A percentile compares a stretch with the other conserved stretches of the same genome.
phyloP scores from a whole-genome alignment of 192 early-diverging fungal genomes.

The Rhizoclosmatium sp. region DNA sequence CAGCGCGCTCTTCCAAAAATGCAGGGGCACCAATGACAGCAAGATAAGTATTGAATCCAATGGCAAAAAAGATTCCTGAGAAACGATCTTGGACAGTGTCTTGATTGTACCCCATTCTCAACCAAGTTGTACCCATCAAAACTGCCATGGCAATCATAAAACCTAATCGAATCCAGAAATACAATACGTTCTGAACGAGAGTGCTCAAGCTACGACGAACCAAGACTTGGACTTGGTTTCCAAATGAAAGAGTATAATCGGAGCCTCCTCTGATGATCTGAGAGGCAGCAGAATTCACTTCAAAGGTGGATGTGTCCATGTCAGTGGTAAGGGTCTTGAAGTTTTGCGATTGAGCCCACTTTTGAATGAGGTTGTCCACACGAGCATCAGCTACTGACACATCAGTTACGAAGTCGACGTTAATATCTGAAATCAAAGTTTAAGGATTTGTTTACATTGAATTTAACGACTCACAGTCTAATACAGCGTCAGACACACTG shows the following conservation, averaged over 20 bases:
- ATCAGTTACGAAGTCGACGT: not conserved
- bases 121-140: slow-evolving; percentile 40
- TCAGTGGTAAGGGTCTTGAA: not conserved
- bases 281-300: not conserved
- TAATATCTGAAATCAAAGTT: slow-evolving; percentile 40
- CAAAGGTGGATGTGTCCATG: not conserved
- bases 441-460: slow-evolving; percentile 6
- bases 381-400: not conserved
- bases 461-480: slow-evolving; percentile 18
- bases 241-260: not conserved
- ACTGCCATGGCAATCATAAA: slow-evolving; percentile 46
- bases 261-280: not conserved
- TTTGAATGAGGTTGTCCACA: not conserved
- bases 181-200: slow-evolving; percentile 20
- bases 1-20: slow-evolving; percentile 47
- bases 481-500: not conserved
- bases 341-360: not conserved
- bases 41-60: slow-evolving; percentile 44
- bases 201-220: slow-evolving; percentile 25
- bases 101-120: not conserved
- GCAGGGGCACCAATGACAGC: slow-evolving; percentile 47
- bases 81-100: slow-evolving; percentile 30
- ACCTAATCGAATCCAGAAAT: slow-evolving; percentile 39
- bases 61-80: slow-evolving; percentile 36
- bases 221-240: slow-evolving; percentile 4